Evolutionary conservation across 2,329 filamentous ascomycete genomes (phyloP).

Genomic region (Periconia sp.): DNA sequence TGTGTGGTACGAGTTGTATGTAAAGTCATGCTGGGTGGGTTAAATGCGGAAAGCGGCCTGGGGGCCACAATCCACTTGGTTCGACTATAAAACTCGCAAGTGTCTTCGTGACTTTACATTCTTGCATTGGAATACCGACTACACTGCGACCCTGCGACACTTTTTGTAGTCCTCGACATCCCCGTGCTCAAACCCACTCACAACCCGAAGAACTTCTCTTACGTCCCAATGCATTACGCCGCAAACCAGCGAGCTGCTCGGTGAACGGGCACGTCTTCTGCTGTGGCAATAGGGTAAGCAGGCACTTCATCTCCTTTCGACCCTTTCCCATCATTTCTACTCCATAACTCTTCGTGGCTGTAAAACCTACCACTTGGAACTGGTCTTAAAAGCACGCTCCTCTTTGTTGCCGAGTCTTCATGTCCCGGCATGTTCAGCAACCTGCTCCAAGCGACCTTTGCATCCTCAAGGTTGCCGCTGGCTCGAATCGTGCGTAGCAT

Average conservation of each 20-base stretch:
- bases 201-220: neutral
- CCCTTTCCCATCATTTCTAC: slow-evolving; percentile 3
- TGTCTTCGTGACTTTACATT: neutral
- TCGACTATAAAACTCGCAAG: neutral
- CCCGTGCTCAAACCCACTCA: neutral
- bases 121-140: too few species aligned
- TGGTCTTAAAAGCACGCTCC: slow-evolving; percentile 4
- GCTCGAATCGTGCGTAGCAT: slow-evolving; percentile 41
- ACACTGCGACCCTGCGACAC: too few species aligned
- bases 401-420: neutral
- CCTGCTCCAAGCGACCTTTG: slow-evolving; percentile 34
- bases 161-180: too few species aligned
- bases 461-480: slow-evolving; percentile 31
- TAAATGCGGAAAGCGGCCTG: neutral
- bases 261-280: neutral
- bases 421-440: slow-evolving; percentile 34
- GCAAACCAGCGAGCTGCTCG: neutral
- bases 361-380: slow-evolving; percentile 19
- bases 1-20: neutral
- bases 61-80: neutral
- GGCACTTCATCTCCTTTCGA: neutral
- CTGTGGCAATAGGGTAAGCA: neutral
- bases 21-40: neutral
- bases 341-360: slow-evolving; percentile 35
- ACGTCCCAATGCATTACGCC: neutral